A percentile compares a stretch with the other conserved stretches of the same genome.
phyloP scores from a whole-genome alignment of 805 yeast genomes.

The Metschnikowia vanudenii region DNA sequence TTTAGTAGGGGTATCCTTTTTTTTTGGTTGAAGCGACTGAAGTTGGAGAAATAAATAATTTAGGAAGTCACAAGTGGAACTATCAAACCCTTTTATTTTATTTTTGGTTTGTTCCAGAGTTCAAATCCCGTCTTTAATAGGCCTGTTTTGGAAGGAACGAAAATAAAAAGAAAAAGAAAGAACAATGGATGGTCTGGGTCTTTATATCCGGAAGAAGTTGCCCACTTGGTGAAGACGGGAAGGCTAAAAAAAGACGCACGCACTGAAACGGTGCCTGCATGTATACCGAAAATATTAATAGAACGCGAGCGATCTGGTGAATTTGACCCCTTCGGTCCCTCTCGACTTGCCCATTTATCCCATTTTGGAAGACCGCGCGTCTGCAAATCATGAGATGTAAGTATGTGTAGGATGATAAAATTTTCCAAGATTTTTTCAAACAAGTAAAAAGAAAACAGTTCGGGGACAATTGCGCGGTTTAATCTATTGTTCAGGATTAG shows the following conservation, averaged over 20 bases:
- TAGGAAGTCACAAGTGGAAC: no score
- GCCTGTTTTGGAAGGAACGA: background rate
- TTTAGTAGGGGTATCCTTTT: background rate
- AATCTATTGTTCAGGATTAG: no score
- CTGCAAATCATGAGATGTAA: background rate
- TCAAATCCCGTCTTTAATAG: background rate
- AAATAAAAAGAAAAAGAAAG: background rate
- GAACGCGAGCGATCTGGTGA: background rate
- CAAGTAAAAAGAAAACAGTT: background rate
- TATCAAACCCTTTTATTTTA: no score
- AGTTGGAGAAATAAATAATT: background rate
- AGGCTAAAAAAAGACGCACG: background rate
- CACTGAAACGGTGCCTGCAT: background rate
- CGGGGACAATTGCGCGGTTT: background rate
- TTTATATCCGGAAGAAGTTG: background rate
- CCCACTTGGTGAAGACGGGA: background rate
- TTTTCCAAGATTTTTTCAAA: background rate
- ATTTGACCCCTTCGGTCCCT: background rate
- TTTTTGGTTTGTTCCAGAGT: no score
- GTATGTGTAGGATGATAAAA: background rate
- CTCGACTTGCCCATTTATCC: background rate
- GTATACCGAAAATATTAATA: background rate
- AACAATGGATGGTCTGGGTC: background rate
- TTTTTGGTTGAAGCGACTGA: background rate
- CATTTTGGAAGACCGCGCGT: conserved; percentile 1